Percentiles rank a stretch among this genome's conserved stretches.
These are phyloP conservation scores for Ceratobasidium sp. DNA, from an alignment of 1,284 basidiomycete genomes.

Conservation along the genomic window DNA sequence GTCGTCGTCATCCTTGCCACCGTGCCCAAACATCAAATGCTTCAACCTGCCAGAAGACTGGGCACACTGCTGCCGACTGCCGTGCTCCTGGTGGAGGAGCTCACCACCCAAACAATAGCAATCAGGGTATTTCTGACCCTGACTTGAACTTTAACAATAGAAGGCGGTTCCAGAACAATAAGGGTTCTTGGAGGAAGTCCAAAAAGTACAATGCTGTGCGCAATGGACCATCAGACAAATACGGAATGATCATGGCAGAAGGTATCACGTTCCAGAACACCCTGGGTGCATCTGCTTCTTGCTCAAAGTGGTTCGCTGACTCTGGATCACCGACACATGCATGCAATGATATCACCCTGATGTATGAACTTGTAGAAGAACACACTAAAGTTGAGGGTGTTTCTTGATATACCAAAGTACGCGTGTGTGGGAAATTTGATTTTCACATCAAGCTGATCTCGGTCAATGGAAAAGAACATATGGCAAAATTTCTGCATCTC, in stretches of 20 bases:
- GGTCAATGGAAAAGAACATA: background rate
- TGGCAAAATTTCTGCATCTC: background rate
- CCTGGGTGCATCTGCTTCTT: too few relatives aligned
- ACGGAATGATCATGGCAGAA: background rate
- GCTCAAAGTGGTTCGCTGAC: constrained; percentile 1
- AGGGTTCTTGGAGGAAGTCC: background rate
- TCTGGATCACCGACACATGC: constrained; percentile 4
- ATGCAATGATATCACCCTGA: background rate
- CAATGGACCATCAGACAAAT: background rate
- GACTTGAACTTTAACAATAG: too few relatives aligned
- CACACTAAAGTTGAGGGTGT: background rate
- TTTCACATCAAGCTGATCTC: too few relatives aligned
- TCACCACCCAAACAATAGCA: too few relatives aligned
- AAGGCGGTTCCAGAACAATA: constrained; percentile 3
- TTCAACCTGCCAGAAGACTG: too few relatives aligned
- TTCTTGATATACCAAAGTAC: constrained; percentile 1
- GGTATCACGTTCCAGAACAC: too few relatives aligned
- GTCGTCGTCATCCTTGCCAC: too few relatives aligned
- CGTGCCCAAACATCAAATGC: too few relatives aligned
- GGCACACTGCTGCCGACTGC: too few relatives aligned
- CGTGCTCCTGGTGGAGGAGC: too few relatives aligned
- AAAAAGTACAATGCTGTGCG: background rate
- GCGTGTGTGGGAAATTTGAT: background rate
- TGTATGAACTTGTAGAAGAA: constrained; percentile 3
- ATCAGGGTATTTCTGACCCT: too few relatives aligned